phyloP scores from a whole-genome alignment of 352 stramenopile genomes.

The Pythium plurisporium region DNA sequence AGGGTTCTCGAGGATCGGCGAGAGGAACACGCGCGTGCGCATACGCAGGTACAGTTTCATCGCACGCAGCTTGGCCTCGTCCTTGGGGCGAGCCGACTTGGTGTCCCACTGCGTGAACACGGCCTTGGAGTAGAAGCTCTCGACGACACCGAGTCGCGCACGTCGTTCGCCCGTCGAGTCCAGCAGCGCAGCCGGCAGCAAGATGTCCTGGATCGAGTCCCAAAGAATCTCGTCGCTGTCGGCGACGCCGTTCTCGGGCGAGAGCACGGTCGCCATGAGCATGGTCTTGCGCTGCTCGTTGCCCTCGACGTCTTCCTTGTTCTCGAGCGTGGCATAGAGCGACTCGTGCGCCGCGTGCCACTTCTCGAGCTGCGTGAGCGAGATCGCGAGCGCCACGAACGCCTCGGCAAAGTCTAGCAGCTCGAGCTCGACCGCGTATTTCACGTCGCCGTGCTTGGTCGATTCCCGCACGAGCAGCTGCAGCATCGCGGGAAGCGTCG shows the following conservation, averaged over 20 bases:
- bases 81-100: too few species aligned
- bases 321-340: constrained; percentile 33
- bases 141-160: constrained; percentile 3
- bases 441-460: background rate
- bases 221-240: constrained; percentile 29
- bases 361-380: constrained; percentile 3
- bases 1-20: constrained; percentile 11
- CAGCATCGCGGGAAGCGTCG: constrained; percentile 11
- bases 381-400: constrained; percentile 13
- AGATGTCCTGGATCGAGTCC: constrained; percentile 10
- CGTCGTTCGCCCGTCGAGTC: background rate
- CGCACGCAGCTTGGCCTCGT: background rate
- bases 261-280: constrained; percentile 42
- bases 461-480: constrained; percentile 4
- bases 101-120: constrained; percentile 1
- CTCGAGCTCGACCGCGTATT: constrained; percentile 2
- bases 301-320: constrained; percentile 35
- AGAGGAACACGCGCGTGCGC: constrained; percentile 15
- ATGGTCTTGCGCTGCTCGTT: constrained; percentile 59
- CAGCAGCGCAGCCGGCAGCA: background rate
- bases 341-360: constrained; percentile 14
- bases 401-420: constrained; percentile 16
- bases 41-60: constrained; percentile 10
- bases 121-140: background rate
- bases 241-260: constrained; percentile 24